These are phyloP conservation scores for Septoria petroselini DNA, from an alignment of 2,329 filamentous ascomycete species.

Conservation along the genomic window DNA sequence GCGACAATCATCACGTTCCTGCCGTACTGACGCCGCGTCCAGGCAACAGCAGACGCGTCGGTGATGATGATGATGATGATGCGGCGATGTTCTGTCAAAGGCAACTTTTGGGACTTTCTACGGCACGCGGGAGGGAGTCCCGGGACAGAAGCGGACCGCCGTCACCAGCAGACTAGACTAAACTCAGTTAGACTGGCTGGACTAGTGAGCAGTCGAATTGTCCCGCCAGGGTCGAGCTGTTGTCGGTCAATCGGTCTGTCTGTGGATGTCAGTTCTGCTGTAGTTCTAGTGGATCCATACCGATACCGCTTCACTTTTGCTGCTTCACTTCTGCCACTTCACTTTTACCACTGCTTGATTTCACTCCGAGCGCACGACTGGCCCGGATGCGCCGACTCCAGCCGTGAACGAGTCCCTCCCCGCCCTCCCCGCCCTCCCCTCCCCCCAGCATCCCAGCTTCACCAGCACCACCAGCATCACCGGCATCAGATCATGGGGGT, in stretches of 20 bases:
- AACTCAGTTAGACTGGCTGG: too few relatives aligned
- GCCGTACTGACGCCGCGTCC: not conserved
- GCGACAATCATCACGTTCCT: slow-evolving; percentile 21
- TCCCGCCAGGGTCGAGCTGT: not conserved
- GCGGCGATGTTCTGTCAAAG: too few relatives aligned
- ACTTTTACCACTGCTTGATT: not conserved
- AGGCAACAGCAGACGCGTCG: not conserved
- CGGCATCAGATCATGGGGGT: slow-evolving; percentile 62
- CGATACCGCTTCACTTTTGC: too few relatives aligned
- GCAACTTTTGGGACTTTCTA: slow-evolving; percentile 3
- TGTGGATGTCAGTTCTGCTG: too few relatives aligned
- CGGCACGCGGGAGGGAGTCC: slow-evolving; percentile 4
- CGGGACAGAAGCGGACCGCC: not conserved
- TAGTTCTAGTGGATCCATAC: too few relatives aligned
- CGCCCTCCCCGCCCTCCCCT: too few relatives aligned
- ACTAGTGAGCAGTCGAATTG: too few relatives aligned
- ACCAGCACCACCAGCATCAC: not conserved
- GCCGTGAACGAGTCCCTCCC: slow-evolving; percentile 3
- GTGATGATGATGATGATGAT: too few relatives aligned
- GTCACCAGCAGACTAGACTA: too few relatives aligned
- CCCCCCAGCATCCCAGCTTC: slow-evolving; percentile 3
- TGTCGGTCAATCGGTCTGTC: not conserved
- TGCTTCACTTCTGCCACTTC: not conserved
- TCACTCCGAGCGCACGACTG: not conserved
- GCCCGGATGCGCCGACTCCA: slow-evolving; percentile 5